Evolutionary conservation across 345 rosid species (phyloP).

Genomic region (Sonneratia caseolaris): DNA sequence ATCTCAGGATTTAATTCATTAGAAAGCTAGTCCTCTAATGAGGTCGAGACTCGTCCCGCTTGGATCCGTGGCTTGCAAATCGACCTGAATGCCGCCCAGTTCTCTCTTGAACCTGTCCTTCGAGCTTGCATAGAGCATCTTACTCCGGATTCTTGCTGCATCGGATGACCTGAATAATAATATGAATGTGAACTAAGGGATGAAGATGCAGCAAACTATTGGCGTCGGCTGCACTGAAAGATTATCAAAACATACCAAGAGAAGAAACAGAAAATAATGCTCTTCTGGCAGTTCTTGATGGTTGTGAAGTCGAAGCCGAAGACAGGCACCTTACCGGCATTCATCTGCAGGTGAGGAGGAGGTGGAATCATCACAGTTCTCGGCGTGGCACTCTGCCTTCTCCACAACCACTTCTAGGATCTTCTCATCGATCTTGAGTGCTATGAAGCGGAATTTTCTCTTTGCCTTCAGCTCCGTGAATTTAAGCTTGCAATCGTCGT

Average conservation of each 20-base stretch:
- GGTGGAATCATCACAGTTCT: conserved; percentile 49
- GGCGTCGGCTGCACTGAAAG: too few species aligned
- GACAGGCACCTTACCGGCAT: conserved; percentile 54
- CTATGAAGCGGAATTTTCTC: conserved; percentile 50
- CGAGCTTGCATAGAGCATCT: conserved; percentile 74
- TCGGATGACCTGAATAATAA: conserved; percentile 47
- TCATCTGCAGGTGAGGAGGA: conserved; percentile 43
- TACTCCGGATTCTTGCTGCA: conserved; percentile 55
- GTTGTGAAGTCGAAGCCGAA: conserved; percentile 53
- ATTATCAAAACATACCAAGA: conserved; percentile 58
- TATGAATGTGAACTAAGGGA: neutral
- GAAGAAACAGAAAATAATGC: conserved; percentile 68
- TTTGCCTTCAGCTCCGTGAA: conserved; percentile 64
- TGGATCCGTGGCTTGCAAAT: conserved; percentile 72
- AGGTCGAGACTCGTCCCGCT: conserved; percentile 72
- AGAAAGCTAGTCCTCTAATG: conserved; percentile 42
- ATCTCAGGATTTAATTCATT: neutral
- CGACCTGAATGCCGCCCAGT: conserved; percentile 72
- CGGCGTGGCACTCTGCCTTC: conserved; percentile 40
- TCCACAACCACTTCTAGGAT: conserved; percentile 52
- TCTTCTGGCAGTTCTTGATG: conserved; percentile 57
- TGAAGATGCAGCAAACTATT: too few species aligned
- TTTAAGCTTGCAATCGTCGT: conserved; percentile 63
- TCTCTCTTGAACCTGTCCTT: too few species aligned
- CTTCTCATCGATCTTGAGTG: conserved; percentile 56